Conservation (phyloP, 2,329 filamentous ascomycete genomes). For the Colletotrichum musae region DNA sequence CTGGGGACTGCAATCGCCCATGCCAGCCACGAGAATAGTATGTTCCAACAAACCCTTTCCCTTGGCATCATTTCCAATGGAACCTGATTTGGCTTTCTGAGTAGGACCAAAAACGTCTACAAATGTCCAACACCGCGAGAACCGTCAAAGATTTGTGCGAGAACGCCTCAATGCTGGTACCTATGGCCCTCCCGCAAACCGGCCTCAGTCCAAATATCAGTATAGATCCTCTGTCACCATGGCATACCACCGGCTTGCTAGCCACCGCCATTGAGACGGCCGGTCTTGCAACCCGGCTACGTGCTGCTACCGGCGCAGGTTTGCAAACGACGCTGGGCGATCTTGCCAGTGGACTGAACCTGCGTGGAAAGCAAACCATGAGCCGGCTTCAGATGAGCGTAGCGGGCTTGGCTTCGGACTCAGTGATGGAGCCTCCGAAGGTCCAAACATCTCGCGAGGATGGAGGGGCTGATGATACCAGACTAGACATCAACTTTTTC, state of each 20-base stretch:
- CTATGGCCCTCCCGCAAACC: constrained; percentile 75
- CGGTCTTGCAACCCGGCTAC: constrained; percentile 81
- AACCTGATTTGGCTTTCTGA: constrained; percentile 12
- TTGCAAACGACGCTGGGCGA: constrained; percentile 68
- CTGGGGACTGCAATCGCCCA: constrained; percentile 82
- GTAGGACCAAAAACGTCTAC: constrained; percentile 72
- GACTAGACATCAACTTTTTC: constrained; percentile 51
- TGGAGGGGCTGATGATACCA: constrained; percentile 47
- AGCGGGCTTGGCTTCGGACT: constrained; percentile 47
- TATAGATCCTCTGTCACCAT: constrained; percentile 76
- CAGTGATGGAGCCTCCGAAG: constrained; percentile 40
- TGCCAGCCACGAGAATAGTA: constrained; percentile 43
- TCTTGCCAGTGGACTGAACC: constrained; percentile 77
- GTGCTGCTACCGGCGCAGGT: constrained; percentile 53
- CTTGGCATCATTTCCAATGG: background rate
- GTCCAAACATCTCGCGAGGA: constrained; percentile 41
- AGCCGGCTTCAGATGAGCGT: constrained; percentile 81
- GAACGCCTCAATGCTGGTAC: constrained; percentile 83
- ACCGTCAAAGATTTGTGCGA: constrained; percentile 78
- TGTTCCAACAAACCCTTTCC: background rate
- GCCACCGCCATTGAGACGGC: constrained; percentile 83
- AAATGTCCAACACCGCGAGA: constrained; percentile 81
- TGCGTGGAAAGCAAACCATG: constrained; percentile 84
- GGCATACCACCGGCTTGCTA: constrained; percentile 86
- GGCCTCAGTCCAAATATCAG: constrained; percentile 70